Base-by-base conservation (phyloP, 352 stramenopile species). In the Plasmopara viticola region DNA sequence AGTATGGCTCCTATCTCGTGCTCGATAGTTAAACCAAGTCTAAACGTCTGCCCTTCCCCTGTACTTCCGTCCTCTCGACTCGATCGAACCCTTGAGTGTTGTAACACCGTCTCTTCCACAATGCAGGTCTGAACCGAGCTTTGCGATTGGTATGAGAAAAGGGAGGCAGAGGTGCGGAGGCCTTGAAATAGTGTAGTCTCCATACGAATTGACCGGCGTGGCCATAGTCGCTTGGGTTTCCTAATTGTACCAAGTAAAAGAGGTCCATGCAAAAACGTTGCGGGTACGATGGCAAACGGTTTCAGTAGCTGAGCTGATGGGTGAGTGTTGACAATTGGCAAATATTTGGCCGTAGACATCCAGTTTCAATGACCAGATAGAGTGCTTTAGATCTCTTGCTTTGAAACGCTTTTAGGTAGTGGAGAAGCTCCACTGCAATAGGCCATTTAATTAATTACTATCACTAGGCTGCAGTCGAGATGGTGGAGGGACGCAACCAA, bases 51-150 rank as follows among this genome's bases (percentile, higher is more conserved):
- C 49, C 53, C 49, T 63, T 51, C 51, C 56, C 61, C 44, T 48
- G 20, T 20, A 47, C 45, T 65, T 52, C 42, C 57, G 45, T 70
- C 62, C 62, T 69, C 62, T 34, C 30, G 30, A 34, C 30, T 34
- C 30, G 30, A n/a, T 25, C 20, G 20, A 25, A 35, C 6, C 7
- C 37, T 41, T 17, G 44, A 68, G 42, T 58, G 53, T 62, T 54
- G 59, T 70, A 59, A 67, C 51, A 49, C 50, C 44, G 61, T 58
- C 65, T 73, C 50, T 69, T 70, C 65, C 61, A 60, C 59, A 25
- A 30, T 9, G 4, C 30, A 13, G 14, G 38, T 35, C 50, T 52
- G 48, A 65, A 61, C 44, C 48, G 44, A 56, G 48, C 38, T 18
- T 17, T 8, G 41, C 41, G 51, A 68, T 62, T 67, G 48, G 63